Evolutionary conservation across 1,139 yeast genomes (phyloP).

Genomic region (Pichia norvegensis): DNA sequence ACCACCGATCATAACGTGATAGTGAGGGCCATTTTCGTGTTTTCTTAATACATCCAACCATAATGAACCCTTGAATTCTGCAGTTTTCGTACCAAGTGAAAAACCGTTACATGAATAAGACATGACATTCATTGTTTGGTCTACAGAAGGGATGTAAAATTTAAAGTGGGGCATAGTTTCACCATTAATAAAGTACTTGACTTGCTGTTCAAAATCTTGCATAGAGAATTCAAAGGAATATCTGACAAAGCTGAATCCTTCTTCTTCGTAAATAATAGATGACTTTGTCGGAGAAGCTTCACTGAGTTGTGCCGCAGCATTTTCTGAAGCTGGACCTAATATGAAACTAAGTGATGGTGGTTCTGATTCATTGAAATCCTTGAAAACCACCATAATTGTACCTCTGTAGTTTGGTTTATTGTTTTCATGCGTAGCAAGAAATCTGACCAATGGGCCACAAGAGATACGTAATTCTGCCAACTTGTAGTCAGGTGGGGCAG

Average conservation of each 20-base stretch:
- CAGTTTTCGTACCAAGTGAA: constrained; percentile 60
- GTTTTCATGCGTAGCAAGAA: constrained; percentile 51
- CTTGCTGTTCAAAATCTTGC: constrained; percentile 44
- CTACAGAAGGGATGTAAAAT: constrained; percentile 51
- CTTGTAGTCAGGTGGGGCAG: constrained; percentile 19
- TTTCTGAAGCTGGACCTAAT: constrained; percentile 7
- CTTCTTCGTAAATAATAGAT: constrained; percentile 37
- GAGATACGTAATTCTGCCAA: constrained; percentile 29
- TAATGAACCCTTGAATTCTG: constrained; percentile 59
- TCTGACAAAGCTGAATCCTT: constrained; percentile 54
- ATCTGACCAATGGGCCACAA: constrained; percentile 75
- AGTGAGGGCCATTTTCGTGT: constrained; percentile 39
- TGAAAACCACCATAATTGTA: constrained; percentile 53
- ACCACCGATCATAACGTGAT: constrained; percentile 95
- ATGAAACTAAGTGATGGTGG: constrained; percentile 10
- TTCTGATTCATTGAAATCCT: constrained; percentile 22
- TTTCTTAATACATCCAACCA: constrained; percentile 79
- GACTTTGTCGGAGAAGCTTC: not conserved
- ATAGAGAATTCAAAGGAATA: constrained; percentile 47
- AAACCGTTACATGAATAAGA: constrained; percentile 93
- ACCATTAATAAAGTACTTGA: constrained; percentile 51
- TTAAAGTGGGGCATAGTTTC: constrained; percentile 30
- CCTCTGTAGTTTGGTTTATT: constrained; percentile 50
- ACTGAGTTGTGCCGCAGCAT: not conserved
- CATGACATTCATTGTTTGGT: constrained; percentile 68